Evolutionary conservation across 352 stramenopile species (phyloP), one percentile per base, ranked within the genome.

Genomic region (Phytophthora tubulina): DNA sequence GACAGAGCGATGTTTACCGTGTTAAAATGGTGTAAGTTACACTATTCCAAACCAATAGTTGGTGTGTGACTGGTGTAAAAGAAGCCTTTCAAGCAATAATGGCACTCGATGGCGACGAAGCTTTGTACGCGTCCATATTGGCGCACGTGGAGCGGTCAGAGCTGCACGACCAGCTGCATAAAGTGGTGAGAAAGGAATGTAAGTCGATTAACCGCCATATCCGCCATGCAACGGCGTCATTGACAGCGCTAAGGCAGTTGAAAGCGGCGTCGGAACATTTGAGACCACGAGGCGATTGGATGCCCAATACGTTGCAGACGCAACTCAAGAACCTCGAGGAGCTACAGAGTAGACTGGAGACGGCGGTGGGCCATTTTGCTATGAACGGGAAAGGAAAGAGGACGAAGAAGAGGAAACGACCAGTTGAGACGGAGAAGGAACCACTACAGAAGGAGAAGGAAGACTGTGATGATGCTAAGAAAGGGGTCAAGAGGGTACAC

Each of bases 61-160:
- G 21, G 21, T 21, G 21, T 21, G 21, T 21, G 21, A 21, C 21
- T 21, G 21, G 21, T 21, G 21, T 27, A 27, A 27, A 27, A 27
- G 21, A 27, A 21, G 0, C 21, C 21, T 21, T 21, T 21, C 21
- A 21, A 27, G 21, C 53, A 59, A 58, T 46, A 42, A 67, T 64
- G 62, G 31, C 44, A 8, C 45, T 10, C n/a, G 42, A 57, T 53
- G 45, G 14, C 6, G 49, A 73, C 15, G 70, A 81, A n/a, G 64
- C 58, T 38, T 64, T 73, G 35, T 85, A 76, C 45, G 77, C 67
- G 49, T 72, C 75, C 49, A 81, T 87, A 33, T 48, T 87, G 57
- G 21, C 55, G 46, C 69, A 61, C 32, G 66, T 79, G 38, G 46
- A 77, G 57, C 61, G 31, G 0, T 51, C 67, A 11, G 69, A 81